These are phyloP conservation scores for Annulohypoxylon maeteangense DNA, from an alignment of 495 filamentous ascomycete genomes.

Conservation along the genomic window DNA sequence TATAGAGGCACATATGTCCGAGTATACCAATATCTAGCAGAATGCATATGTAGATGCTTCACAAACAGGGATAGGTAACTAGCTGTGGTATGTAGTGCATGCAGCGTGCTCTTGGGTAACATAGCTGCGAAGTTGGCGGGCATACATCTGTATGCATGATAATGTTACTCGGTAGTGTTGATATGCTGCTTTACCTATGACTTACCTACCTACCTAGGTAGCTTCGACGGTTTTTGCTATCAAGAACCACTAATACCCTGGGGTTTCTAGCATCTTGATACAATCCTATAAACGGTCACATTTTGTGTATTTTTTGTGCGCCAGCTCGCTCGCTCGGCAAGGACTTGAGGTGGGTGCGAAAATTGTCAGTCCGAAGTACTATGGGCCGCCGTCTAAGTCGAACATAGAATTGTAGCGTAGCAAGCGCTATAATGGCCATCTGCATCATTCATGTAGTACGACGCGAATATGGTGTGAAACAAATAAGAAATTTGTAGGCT, in stretches of 20 bases:
- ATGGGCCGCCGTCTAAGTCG: neutral
- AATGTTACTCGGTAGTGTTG: conserved; percentile 34
- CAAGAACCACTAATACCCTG: conserved; percentile 1
- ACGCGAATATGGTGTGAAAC: conserved; percentile 26
- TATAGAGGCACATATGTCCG: conserved; percentile 14
- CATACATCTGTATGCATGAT: conserved; percentile 18
- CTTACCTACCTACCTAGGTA: no score
- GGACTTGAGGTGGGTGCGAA: conserved; percentile 15
- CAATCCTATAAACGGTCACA: no score
- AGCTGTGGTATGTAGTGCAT: conserved; percentile 14
- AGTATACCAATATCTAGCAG: conserved; percentile 15
- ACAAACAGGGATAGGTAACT: conserved; percentile 3
- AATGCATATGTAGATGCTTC: conserved; percentile 15
- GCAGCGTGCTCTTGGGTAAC: conserved; percentile 1
- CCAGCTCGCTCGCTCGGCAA: neutral
- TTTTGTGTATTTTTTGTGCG: no score
- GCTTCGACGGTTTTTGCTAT: neutral
- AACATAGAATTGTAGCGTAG: conserved; percentile 9
- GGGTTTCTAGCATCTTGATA: neutral
- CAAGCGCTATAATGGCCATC: conserved; percentile 6
- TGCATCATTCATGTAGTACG: conserved; percentile 17
- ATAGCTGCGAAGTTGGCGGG: no score
- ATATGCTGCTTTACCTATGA: conserved; percentile 30
- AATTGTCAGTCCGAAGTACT: conserved; percentile 1
- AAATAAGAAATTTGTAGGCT: neutral